Conservation (phyloP, 139 green algal genomes). For the Chlamydomonas sp. region DNA sequence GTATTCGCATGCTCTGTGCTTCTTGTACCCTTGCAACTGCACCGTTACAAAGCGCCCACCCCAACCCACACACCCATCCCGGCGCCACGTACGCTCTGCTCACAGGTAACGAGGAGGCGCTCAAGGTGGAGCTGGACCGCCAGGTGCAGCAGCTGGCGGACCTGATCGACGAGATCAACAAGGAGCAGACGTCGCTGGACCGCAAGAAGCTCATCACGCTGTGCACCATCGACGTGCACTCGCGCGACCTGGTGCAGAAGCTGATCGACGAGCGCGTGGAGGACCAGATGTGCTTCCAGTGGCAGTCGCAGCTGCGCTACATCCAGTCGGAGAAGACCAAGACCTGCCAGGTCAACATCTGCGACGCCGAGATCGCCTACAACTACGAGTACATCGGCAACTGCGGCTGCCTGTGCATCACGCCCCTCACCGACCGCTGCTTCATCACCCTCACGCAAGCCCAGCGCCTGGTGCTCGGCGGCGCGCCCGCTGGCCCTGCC, state of each 20-base stretch:
- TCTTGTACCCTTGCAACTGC: too few relatives aligned
- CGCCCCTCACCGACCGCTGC: conserved; percentile 94
- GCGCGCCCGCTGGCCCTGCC: conserved; percentile 82
- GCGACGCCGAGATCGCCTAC: conserved; percentile 92
- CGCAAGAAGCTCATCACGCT: conserved; percentile 96
- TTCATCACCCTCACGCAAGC: conserved; percentile 97
- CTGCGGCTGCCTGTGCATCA: conserved; percentile 94
- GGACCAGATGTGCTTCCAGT: conserved; percentile 83
- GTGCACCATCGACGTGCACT: conserved; percentile 96
- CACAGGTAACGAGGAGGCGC: conserved; percentile 87
- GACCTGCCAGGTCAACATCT: conserved; percentile 86
- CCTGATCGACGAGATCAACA: conserved; percentile 91
- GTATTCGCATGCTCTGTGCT: too few relatives aligned
- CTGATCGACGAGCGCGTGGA: conserved; percentile 89
- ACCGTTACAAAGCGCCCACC: too few relatives aligned
- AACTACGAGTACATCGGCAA: conserved; percentile 96
- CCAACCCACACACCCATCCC: neutral
- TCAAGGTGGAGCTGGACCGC: conserved; percentile 80
- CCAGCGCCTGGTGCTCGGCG: conserved; percentile 87
- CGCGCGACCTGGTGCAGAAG: conserved; percentile 88
- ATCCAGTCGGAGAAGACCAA: conserved; percentile 83
- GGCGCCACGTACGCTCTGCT: neutral
- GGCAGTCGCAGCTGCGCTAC: conserved; percentile 95
- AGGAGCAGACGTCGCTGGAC: conserved; percentile 78
- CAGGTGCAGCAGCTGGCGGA: conserved; percentile 81